Evolutionary conservation across 768 basidiomycete genomes (phyloP).

Genomic region (Lactarius sanguifluus): DNA sequence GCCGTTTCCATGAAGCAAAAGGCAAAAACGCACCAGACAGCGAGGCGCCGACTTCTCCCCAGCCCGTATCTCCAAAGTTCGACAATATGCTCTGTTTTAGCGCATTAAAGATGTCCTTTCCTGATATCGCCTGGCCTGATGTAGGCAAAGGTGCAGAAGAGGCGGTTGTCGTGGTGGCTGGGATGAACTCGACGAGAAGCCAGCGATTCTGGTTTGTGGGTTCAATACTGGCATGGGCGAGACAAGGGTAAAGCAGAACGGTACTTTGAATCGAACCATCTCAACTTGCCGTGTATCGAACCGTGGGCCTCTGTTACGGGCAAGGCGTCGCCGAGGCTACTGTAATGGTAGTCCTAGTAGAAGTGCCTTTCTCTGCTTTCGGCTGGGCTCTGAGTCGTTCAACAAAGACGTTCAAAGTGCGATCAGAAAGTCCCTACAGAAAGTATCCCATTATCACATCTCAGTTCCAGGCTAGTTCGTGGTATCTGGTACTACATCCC

Average conservation of each 20-base stretch:
- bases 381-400: background rate
- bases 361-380: background rate
- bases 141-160: slow-evolving; percentile 38
- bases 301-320: background rate
- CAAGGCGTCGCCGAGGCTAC: background rate
- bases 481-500: background rate
- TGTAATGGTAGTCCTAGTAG: background rate
- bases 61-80: slow-evolving; percentile 84
- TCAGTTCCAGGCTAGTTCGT: background rate
- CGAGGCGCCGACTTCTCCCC: slow-evolving; percentile 76
- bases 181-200: slow-evolving; percentile 83
- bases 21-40: slow-evolving; percentile 54
- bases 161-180: slow-evolving; percentile 57
- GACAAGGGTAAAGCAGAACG: background rate
- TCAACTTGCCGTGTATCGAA: slow-evolving; percentile 11
- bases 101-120: slow-evolving; percentile 67
- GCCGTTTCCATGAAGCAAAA: background rate
- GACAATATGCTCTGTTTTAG: slow-evolving; percentile 64
- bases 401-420: background rate
- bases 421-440: background rate
- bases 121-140: slow-evolving; percentile 51
- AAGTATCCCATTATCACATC: background rate
- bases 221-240: background rate
- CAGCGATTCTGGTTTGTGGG: slow-evolving; percentile 69
- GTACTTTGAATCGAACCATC: slow-evolving; percentile 26